Base-by-base conservation (phyloP, 2,329 filamentous ascomycete genomes). In the Didymella keratinophila region DNA sequence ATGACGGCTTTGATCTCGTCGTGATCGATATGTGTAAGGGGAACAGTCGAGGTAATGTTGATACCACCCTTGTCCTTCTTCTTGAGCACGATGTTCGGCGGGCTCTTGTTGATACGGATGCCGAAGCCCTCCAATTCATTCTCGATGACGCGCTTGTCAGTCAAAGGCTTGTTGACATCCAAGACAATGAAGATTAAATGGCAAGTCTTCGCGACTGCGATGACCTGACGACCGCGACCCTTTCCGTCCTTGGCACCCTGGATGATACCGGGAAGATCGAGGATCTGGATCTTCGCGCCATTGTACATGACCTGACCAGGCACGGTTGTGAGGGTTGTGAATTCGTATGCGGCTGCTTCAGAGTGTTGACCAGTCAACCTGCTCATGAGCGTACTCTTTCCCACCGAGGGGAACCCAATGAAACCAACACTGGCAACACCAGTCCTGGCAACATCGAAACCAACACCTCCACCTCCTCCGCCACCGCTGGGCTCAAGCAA, bases 31-130 rank as follows among this genome's bases (percentile, higher is more conserved):
- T 99, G 92, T 23, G 90, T 90, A 68, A 99, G 83, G 5, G 93
- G 92, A 43, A 95, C 89, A 2, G 95, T 99, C 79, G 87, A 95
- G n/a, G 93, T 97, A 74, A 99, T 95, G 73, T 91, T 93, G 74
- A 99, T 87, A 34, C 95, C 95, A 68, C 95, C 95, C 81, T 98
- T 98, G 80, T 99, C 95, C 84, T 99, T 99, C 84, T 99, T 99
- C 81, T 89, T 96, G 84, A 97, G 97, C n/a, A 95, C 91, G 72
- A 99, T 99, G 77, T 99, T 99, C 39, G 95, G 95, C 25, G 95
- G 95, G 70, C 88, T 82, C 83, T 98, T 99, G 84, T 99, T 99
- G 82, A 98, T 94, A 56, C 95, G 87, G 75, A 99, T 97, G 32
- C 95, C 95, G 71, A 99, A 99, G 8, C 95, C 95, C 78, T 99